A percentile compares a stretch with the other conserved stretches of the same genome.
Conservation (phyloP, 1,139 yeast genomes). For the Diutina neorugosa region DNA sequence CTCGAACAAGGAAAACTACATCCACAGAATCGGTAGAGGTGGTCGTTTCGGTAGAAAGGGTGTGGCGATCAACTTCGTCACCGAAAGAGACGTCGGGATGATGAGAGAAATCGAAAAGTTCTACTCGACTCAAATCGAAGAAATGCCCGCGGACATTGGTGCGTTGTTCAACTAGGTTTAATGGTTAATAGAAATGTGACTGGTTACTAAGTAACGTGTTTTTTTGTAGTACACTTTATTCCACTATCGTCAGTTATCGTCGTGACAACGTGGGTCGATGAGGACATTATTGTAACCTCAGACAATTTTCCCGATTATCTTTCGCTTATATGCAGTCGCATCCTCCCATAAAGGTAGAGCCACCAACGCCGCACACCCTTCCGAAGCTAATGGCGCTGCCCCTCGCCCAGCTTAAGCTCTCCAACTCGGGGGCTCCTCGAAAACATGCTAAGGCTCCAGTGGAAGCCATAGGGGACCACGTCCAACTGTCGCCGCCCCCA, state of each 20-base stretch:
- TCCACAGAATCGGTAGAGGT: conserved; percentile 99
- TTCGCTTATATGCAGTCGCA: neutral
- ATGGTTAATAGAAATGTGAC: neutral
- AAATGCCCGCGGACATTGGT: conserved; percentile 93
- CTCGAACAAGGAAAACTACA: conserved; percentile 93
- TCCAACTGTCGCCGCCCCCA: neutral
- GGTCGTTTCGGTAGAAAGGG: conserved; percentile 99
- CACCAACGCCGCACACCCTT: neutral
- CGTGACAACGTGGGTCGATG: neutral
- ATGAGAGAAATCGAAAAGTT: conserved; percentile 97
- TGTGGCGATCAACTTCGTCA: conserved; percentile 97
- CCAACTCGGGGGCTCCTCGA: neutral
- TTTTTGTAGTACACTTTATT: too few species aligned
- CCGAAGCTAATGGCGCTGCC: neutral
- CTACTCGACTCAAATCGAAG: conserved; percentile 97
- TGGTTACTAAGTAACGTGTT: neutral
- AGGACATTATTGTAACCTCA: neutral
- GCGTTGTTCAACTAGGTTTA: conserved; percentile 48
- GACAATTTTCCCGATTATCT: neutral
- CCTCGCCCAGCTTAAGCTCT: neutral
- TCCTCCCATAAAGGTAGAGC: neutral
- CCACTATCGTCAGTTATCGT: neutral
- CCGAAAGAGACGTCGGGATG: conserved; percentile 81
- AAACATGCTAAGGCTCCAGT: neutral
- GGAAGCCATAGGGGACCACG: neutral